phyloP scores from a whole-genome alignment of 1,284 basidiomycete species.

The Mycena citricolor region DNA sequence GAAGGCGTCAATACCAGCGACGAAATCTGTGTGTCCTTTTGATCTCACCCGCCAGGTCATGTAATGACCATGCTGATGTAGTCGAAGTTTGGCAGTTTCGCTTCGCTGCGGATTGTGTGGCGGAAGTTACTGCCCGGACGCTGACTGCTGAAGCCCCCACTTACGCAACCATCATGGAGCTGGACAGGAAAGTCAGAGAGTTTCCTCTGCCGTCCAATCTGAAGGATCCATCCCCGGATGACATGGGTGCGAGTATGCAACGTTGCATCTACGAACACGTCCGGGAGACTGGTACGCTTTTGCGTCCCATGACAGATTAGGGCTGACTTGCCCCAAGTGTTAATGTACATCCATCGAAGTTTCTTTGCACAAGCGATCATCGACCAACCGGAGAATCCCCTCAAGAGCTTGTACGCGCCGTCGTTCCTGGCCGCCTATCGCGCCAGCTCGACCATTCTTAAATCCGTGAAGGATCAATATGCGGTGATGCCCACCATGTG shows the following conservation, averaged over 20 bases:
- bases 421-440: conserved; percentile 67
- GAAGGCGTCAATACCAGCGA: conserved; percentile 28
- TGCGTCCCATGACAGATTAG: conserved; percentile 9
- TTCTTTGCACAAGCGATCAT: conserved; percentile 73
- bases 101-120: conserved; percentile 64
- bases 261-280: conserved; percentile 52
- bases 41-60: conserved; percentile 41
- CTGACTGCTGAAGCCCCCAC: conserved; percentile 61
- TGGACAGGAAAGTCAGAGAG: conserved; percentile 69
- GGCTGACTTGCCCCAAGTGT: conserved; percentile 41
- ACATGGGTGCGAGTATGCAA: conserved; percentile 45
- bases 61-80: conserved; percentile 27
- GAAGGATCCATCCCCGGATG: conserved; percentile 29
- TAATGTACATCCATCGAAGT: conserved; percentile 66
- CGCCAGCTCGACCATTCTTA: conserved; percentile 56
- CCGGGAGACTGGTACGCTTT: conserved; percentile 53
- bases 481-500: conserved; percentile 49
- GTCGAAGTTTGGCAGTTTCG: conserved; percentile 61
- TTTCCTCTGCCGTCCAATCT: conserved; percentile 54
- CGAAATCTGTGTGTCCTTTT: conserved; percentile 29
- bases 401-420: conserved; percentile 56
- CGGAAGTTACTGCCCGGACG: conserved; percentile 63
- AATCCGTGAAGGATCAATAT: conserved; percentile 56
- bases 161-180: conserved; percentile 68
- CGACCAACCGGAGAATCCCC: conserved; percentile 57